A percentile compares a stretch with the other conserved stretches of the same genome.
phyloP scores from a whole-genome alignment of 2,329 filamentous ascomycete genomes.

The Hymenoscyphus salicellus region DNA sequence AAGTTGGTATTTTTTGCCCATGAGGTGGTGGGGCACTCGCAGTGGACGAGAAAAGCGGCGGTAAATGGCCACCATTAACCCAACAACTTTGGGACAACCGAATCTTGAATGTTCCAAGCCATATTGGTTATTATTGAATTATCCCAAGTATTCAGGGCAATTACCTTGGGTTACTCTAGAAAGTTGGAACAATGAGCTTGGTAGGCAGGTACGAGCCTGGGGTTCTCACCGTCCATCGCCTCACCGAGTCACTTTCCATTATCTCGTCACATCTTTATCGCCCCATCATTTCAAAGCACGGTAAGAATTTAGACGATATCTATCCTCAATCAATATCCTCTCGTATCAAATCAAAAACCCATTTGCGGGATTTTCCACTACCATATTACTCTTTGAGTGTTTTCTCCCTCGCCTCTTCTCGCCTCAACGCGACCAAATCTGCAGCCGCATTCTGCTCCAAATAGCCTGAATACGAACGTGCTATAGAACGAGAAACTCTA shows the following conservation, averaged over 20 bases:
- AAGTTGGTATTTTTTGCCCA: neutral
- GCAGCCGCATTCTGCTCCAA: slow-evolving; percentile 12
- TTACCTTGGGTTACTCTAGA: too few relatives aligned
- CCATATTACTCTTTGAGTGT: slow-evolving; percentile 20
- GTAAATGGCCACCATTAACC: neutral
- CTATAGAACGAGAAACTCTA: slow-evolving; percentile 12
- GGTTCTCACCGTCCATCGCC: too few relatives aligned
- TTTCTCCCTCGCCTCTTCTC: slow-evolving; percentile 17
- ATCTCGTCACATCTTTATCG: neutral
- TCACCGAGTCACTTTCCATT: neutral
- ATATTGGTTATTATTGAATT: too few relatives aligned
- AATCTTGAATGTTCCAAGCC: too few relatives aligned
- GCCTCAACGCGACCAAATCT: slow-evolving; percentile 14
- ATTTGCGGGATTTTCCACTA: slow-evolving; percentile 10
- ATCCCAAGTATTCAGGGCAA: too few relatives aligned
- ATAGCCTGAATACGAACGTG: slow-evolving; percentile 22
- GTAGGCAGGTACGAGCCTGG: too few relatives aligned
- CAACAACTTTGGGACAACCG: too few relatives aligned
- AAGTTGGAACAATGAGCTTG: too few relatives aligned
- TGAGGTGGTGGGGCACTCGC: slow-evolving; percentile 1
- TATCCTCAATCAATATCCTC: neutral
- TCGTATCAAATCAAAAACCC: neutral
- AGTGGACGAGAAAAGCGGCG: too few relatives aligned
- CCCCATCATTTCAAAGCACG: neutral
- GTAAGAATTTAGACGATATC: neutral